These are phyloP conservation scores for Lenzites betulinus DNA, from an alignment of 768 basidiomycete species.

Conservation along the genomic window DNA sequence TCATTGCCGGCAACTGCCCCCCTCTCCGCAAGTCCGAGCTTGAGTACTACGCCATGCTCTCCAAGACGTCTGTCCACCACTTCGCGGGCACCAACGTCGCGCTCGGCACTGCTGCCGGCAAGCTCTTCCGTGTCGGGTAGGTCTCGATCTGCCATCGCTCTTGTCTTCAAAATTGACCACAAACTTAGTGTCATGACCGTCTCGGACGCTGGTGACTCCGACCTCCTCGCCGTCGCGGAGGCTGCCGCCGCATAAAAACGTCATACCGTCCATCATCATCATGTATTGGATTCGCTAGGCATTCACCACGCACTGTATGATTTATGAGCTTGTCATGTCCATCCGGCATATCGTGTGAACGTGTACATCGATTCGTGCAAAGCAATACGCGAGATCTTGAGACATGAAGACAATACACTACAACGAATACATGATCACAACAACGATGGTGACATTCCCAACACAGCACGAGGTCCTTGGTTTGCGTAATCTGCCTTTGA, in stretches of 20 bases:
- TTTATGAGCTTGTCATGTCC: slow-evolving; percentile 19
- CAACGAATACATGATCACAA: slow-evolving; percentile 42
- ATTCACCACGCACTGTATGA: slow-evolving; percentile 19
- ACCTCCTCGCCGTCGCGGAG: slow-evolving; percentile 87
- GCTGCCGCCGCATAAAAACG: slow-evolving; percentile 57
- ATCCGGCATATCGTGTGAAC: not conserved
- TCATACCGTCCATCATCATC: slow-evolving; percentile 13
- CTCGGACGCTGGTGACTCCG: slow-evolving; percentile 94
- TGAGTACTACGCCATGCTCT: slow-evolving; percentile 99
- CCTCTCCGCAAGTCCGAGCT: slow-evolving; percentile 99
- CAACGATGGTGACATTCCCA: slow-evolving; percentile 76
- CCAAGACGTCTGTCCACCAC: slow-evolving; percentile 98
- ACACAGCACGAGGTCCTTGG: slow-evolving; percentile 72
- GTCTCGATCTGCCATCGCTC: slow-evolving; percentile 28
- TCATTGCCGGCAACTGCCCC: slow-evolving; percentile 99
- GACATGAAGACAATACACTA: slow-evolving; percentile 3
- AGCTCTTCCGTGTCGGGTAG: slow-evolving; percentile 97
- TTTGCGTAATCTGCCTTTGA: slow-evolving; percentile 77
- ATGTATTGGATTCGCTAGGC: slow-evolving; percentile 20
- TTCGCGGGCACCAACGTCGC: slow-evolving; percentile 97
- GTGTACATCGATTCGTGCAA: no score
- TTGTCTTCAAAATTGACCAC: not conserved
- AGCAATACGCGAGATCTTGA: no score
- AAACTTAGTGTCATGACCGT: slow-evolving; percentile 89
- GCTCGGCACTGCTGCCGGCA: slow-evolving; percentile 97